Evolutionary conservation across 768 basidiomycete genomes (phyloP).

Genomic region (Amanita thiersii): DNA sequence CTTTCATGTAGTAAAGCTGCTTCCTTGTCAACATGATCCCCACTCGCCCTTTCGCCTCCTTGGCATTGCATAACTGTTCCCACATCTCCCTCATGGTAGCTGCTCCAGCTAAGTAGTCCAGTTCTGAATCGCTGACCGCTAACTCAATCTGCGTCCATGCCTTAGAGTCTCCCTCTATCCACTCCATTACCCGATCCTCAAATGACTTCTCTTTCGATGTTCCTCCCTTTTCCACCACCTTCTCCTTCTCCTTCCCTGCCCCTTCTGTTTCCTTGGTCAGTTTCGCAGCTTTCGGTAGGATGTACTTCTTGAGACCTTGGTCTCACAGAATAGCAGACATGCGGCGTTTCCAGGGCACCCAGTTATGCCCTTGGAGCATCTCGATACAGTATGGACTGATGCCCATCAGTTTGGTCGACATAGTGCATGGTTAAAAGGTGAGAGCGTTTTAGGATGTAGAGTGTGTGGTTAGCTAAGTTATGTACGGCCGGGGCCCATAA

Average conservation of each 20-base stretch:
- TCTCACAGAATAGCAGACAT: slow-evolving; percentile 19
- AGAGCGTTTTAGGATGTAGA: too few species aligned
- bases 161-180: slow-evolving; percentile 15
- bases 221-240: too few species aligned
- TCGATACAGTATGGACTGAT: too few species aligned
- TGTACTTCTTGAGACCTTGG: slow-evolving; percentile 19
- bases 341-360: slow-evolving; percentile 18
- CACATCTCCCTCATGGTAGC: slow-evolving; percentile 17
- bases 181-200: too few species aligned
- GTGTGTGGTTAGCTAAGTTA: too few species aligned
- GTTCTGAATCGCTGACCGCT: slow-evolving; percentile 15
- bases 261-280: too few species aligned
- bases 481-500: too few species aligned
- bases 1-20: slow-evolving; percentile 15
- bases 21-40: slow-evolving; percentile 16
- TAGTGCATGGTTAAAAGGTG: too few species aligned
- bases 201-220: too few species aligned
- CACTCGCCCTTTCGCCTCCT: slow-evolving; percentile 17
- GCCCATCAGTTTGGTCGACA: too few species aligned
- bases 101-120: slow-evolving; percentile 18
- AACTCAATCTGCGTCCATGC: slow-evolving; percentile 15
- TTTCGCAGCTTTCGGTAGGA: too few species aligned
- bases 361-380: slow-evolving; percentile 18
- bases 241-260: too few species aligned
- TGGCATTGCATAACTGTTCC: slow-evolving; percentile 16